Evolutionary conservation across 2,329 filamentous ascomycete genomes (phyloP).

Genomic region (Harringtonia aguacate): DNA sequence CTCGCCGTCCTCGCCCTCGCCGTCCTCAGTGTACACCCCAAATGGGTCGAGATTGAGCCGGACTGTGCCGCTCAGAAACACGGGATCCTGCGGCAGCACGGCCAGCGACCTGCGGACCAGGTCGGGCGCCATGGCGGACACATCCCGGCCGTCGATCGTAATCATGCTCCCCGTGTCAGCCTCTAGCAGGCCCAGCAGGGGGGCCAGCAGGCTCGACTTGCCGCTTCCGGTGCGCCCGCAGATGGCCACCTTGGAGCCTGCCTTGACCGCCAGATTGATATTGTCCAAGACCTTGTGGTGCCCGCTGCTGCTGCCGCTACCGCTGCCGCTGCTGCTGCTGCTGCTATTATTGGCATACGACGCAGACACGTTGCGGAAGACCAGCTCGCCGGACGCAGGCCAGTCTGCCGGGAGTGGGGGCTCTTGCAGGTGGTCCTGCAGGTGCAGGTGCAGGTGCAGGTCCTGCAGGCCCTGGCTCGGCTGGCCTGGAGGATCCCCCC

Average conservation of each 20-base stretch:
- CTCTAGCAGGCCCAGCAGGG: constrained; percentile 37
- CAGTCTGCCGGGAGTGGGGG: constrained; percentile 1
- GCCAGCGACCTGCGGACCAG: constrained; percentile 23
- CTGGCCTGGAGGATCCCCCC: no score
- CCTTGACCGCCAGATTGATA: constrained; percentile 16
- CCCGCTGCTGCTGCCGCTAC: no score
- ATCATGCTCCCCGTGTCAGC: constrained; percentile 30
- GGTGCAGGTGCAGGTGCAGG: no score
- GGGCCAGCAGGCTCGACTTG: constrained; percentile 21
- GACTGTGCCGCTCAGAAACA: constrained; percentile 36
- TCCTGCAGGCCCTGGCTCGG: no score
- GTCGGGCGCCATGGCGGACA: constrained; percentile 14
- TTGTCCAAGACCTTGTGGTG: constrained; percentile 13
- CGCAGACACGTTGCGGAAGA: not conserved
- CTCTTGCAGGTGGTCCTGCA: no score
- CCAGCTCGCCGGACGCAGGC: constrained; percentile 3
- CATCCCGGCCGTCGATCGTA: constrained; percentile 31
- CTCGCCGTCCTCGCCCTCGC: no score
- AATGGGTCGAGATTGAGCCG: constrained; percentile 38
- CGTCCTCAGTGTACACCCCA: constrained; percentile 23
- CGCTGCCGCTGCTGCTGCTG: no score
- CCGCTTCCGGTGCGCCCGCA: constrained; percentile 23
- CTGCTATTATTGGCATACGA: constrained; percentile 6
- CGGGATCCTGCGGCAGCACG: constrained; percentile 38
- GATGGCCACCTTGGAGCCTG: constrained; percentile 23